Evolutionary conservation across 768 basidiomycete genomes (phyloP).

Genomic region (Boletus subparvulus): DNA sequence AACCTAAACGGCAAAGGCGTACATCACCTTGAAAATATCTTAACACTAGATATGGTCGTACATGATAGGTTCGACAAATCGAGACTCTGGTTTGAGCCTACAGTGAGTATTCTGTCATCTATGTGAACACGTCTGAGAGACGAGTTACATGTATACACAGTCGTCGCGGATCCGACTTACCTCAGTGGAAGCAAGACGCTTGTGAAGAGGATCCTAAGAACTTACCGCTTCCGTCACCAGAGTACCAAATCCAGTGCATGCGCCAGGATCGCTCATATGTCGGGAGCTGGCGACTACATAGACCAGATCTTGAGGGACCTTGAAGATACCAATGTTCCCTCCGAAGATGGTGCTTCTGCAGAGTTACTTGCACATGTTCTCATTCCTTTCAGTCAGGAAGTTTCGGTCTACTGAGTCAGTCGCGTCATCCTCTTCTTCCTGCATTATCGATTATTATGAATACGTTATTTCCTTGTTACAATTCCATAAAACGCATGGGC

Average conservation of each 20-base stretch:
- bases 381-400: background rate
- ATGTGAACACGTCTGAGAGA: background rate
- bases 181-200: background rate
- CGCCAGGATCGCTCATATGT: background rate
- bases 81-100: background rate
- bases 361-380: background rate
- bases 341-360: background rate
- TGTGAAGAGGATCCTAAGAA: background rate
- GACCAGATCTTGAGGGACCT: background rate
- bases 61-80: background rate
- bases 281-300: too few species aligned
- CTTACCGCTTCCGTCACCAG: background rate
- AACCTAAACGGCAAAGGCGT: background rate
- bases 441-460: too few species aligned
- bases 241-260: background rate
- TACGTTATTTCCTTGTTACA: too few species aligned
- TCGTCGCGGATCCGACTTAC: background rate
- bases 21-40: background rate
- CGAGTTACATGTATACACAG: background rate
- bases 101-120: background rate
- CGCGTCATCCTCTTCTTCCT: too few species aligned
- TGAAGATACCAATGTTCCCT: background rate
- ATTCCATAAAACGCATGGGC: too few species aligned
- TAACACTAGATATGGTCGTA: background rate
- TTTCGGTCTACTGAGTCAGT: too few species aligned